A percentile compares a stretch with the other conserved stretches of the same genome.
These are phyloP conservation scores for Populus tomentosa DNA, from an alignment of 441 rosid species.

Conservation along the genomic window DNA sequence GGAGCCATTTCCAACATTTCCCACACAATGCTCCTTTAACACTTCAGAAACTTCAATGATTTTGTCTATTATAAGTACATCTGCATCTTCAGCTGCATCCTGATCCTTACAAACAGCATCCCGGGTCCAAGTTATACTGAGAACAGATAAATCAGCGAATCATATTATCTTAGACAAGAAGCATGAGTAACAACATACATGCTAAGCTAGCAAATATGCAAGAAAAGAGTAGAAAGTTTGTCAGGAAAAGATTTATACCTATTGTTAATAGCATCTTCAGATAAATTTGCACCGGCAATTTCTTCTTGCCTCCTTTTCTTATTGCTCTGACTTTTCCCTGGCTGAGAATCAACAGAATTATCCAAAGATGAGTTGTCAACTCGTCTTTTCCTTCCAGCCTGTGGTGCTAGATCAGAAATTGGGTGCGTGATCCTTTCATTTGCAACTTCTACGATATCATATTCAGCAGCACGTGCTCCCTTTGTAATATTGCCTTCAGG, in stretches of 20 bases:
- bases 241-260: constrained; percentile 27
- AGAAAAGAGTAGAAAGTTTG: neutral
- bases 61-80: constrained; percentile 20
- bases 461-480: constrained; percentile 14
- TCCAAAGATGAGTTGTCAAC: constrained; percentile 23
- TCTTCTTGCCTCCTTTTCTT: constrained; percentile 44
- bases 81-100: constrained; percentile 25
- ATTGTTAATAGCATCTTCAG: constrained; percentile 28
- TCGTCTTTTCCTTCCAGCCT: constrained; percentile 58
- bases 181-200: neutral
- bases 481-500: constrained; percentile 19
- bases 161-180: neutral
- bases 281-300: constrained; percentile 21
- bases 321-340: constrained; percentile 23
- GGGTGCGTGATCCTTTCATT: constrained; percentile 17
- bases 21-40: too few relatives aligned
- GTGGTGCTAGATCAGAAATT: constrained; percentile 34
- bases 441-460: constrained; percentile 22
- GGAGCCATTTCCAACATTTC: too few relatives aligned
- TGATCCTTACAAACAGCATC: constrained; percentile 30
- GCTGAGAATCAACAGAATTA: constrained; percentile 25
- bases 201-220: neutral
- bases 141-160: constrained; percentile 6
- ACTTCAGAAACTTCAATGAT: constrained; percentile 31
- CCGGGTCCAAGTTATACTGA: constrained; percentile 34